These are phyloP conservation scores for Apodospora peruviana DNA, from an alignment of 495 filamentous ascomycete genomes.

Conservation along the genomic window DNA sequence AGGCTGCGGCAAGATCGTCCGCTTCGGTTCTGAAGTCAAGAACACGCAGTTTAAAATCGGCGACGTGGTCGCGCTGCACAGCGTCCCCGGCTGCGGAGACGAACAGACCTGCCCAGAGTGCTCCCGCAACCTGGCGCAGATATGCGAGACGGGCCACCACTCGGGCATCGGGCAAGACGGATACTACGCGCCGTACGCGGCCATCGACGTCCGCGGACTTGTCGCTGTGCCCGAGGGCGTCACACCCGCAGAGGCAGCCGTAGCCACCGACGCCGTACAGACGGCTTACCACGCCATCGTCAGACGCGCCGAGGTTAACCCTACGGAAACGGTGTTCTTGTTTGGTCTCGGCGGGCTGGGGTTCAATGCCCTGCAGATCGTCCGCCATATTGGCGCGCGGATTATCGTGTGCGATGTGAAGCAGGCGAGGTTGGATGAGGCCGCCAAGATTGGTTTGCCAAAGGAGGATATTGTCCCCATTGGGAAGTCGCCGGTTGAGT, in stretches of 20 bases:
- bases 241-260: constrained; percentile 33
- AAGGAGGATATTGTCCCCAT: constrained; percentile 4
- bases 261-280: constrained; percentile 78
- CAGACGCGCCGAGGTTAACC: constrained; percentile 48
- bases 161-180: constrained; percentile 12
- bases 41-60: constrained; percentile 8
- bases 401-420: constrained; percentile 8
- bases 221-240: constrained; percentile 8
- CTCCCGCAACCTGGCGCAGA: constrained; percentile 9
- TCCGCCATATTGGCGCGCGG: constrained; percentile 7
- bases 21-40: constrained; percentile 5
- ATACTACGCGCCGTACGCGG: constrained; percentile 7
- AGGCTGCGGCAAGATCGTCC: constrained; percentile 9
- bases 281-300: constrained; percentile 74
- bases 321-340: constrained; percentile 31
- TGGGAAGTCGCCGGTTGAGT: constrained; percentile 9
- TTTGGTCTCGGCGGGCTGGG: constrained; percentile 12
- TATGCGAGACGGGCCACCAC: constrained; percentile 9
- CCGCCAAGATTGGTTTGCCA: constrained; percentile 10
- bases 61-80: constrained; percentile 10
- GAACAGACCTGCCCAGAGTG: constrained; percentile 10
- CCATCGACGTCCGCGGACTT: constrained; percentile 8
- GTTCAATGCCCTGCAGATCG: constrained; percentile 11
- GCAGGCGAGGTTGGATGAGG: constrained; percentile 10
- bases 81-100: constrained; percentile 6